Evolutionary conservation across 108 stramenopile genomes (phyloP).

Genomic region (Nitzschia palea): DNA sequence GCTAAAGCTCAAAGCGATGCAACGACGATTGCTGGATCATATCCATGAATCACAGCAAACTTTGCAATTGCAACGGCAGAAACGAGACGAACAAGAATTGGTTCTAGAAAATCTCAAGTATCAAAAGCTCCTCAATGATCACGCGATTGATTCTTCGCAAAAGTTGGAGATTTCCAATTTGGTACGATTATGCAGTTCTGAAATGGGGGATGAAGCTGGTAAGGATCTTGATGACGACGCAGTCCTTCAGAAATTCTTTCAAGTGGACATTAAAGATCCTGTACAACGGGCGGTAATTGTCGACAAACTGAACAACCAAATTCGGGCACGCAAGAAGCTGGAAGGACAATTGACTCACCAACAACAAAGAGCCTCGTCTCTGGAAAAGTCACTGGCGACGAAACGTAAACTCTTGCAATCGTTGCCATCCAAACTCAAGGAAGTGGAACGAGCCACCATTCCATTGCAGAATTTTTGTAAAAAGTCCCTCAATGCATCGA

Average conservation of each 20-base stretch:
- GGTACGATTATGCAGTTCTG: slow-evolving; percentile 7
- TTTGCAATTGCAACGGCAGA: slow-evolving; percentile 6
- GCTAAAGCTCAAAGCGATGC: slow-evolving; percentile 30
- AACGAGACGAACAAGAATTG: slow-evolving; percentile 15
- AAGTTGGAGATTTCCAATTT: slow-evolving; percentile 7
- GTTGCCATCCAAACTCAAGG: slow-evolving; percentile 53
- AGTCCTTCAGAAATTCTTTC: slow-evolving; percentile 3
- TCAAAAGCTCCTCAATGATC: slow-evolving; percentile 24
- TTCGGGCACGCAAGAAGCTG: slow-evolving; percentile 22
- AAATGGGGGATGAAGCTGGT: background rate
- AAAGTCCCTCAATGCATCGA: slow-evolving; percentile 11
- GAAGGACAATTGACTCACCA: slow-evolving; percentile 23
- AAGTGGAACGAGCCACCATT: slow-evolving; percentile 60
- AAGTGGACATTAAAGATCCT: slow-evolving; percentile 17
- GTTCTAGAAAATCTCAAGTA: slow-evolving; percentile 28
- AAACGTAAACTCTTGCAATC: slow-evolving; percentile 38
- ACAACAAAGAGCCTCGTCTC: slow-evolving; percentile 29
- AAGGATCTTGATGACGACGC: background rate
- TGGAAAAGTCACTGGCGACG: slow-evolving; percentile 30
- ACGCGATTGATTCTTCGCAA: slow-evolving; percentile 2
- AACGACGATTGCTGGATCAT: slow-evolving; percentile 20
- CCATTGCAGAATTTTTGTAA: slow-evolving; percentile 64
- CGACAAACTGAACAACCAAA: slow-evolving; percentile 20
- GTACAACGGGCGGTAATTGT: slow-evolving; percentile 2
- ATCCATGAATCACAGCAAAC: slow-evolving; percentile 7